phyloP scores from a whole-genome alignment of 2,329 filamentous ascomycete genomes.

The Colletotrichum salicis region DNA sequence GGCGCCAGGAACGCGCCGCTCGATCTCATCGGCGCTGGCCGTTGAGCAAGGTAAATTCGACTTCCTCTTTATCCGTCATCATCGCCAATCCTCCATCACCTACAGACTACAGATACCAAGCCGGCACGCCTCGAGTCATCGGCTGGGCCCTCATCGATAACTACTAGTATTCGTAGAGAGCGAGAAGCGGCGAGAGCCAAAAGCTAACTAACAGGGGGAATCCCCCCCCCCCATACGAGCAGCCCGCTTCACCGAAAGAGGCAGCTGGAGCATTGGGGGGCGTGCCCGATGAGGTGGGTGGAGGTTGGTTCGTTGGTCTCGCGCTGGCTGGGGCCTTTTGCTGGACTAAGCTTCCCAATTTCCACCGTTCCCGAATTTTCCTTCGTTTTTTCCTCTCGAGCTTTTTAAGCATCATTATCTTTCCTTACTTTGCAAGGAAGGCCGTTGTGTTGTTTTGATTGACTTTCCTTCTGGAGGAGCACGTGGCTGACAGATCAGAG shows the following conservation, averaged over 20 bases:
- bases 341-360: constrained; percentile 13
- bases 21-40: constrained; percentile 15
- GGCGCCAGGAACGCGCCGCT: constrained; percentile 8
- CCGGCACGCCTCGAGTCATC: not conserved
- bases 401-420: not conserved
- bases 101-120: not conserved
- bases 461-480: not conserved
- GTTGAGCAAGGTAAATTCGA: constrained; percentile 17
- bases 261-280: constrained; percentile 23
- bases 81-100: not conserved
- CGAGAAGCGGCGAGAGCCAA: constrained; percentile 6
- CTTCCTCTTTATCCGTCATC: not conserved
- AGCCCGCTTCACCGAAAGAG: constrained; percentile 33
- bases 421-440: not conserved
- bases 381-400: not conserved
- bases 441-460: not conserved
- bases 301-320: not conserved
- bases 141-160: not conserved
- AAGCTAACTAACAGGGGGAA: not conserved
- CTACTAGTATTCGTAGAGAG: not conserved
- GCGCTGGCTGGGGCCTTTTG: constrained; percentile 2
- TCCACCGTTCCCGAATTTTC: not conserved
- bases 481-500: not conserved
- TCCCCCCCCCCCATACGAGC: not conserved
- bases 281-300: not conserved